Evolutionary conservation across 2,329 filamentous ascomycete species (phyloP), one percentile per base, ranked within the genome.

Genomic region (Lachnellula cervina): DNA sequence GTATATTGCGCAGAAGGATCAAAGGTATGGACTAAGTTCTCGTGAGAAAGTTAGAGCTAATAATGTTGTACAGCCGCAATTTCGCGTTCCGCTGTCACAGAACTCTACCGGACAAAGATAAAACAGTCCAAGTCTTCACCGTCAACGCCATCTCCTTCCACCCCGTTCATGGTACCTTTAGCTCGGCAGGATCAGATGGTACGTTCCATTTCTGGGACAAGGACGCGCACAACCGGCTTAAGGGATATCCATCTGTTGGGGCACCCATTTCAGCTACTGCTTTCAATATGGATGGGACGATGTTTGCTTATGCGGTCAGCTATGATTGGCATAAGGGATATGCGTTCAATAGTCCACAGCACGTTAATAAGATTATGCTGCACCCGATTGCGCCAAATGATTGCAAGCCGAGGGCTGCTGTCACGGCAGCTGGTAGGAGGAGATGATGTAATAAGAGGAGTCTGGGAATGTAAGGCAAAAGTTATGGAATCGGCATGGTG

Each of bases 291-390:
- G 86, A 80, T 59, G 93, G 93, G 51, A 86, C 73, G 68, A 89
- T 91, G 66, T 92, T 92, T 68, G 88, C 89, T 19, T 93, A 93
- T 66, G 90, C 91, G 21, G 82, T 96, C 48, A 90, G 90, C 70
- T 97, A 97, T 72, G 93, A 97, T 76, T 97, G 93, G 93, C 89
- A 87, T 76, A 97, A 97, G 78, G 93, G 93, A n/a, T 96, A 91
- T 75, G 83, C 87, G 61, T 82, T 79, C 62, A 96, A 97, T 74
- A 92, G 77, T 28, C 84, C 83, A 56, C 79, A 79, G 62, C 82
- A 82, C 58, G 82, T 87, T 6, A 87, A 82, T 72, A 92, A 92
- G 75, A 84, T 93, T 50, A 90, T 90, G 84, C 77, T 94, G 67
- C 89, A 93, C 70, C 84, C 87, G 2, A 82, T 93, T 13, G 73